phyloP scores from a whole-genome alignment of 2,329 filamentous ascomycete genomes.

The Diaporthe longicolla region DNA sequence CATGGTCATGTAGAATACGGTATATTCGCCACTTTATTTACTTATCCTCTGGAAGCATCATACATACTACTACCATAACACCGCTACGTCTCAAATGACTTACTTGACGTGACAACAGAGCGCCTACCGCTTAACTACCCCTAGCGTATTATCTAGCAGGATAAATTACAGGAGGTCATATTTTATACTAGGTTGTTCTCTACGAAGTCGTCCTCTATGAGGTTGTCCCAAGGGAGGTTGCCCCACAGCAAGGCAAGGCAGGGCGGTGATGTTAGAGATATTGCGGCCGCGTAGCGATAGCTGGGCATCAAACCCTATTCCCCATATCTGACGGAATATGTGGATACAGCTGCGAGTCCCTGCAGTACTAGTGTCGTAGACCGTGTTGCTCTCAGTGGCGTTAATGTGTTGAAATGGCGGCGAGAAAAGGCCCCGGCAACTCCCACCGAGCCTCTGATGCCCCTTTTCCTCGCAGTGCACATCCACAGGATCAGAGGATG shows the following conservation, averaged over 20 bases:
- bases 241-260: no score
- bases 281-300: no score
- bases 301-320: background rate
- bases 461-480: conserved; percentile 35
- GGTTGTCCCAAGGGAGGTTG: no score
- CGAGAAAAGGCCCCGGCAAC: background rate
- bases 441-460: background rate
- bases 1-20: background rate
- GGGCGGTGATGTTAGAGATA: no score
- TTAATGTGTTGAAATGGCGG: background rate
- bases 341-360: background rate
- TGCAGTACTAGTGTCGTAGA: background rate
- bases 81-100: no score
- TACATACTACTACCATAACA: no score
- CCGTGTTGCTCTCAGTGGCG: background rate
- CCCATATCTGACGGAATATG: background rate
- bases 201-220: no score
- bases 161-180: no score
- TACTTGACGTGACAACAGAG: no score
- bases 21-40: conserved; percentile 14
- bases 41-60: background rate
- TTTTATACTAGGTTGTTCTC: no score
- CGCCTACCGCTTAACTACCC: no score
- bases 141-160: no score
- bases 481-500: conserved; percentile 13